A percentile compares a stretch with the other conserved stretches of the same genome.
Conservation (phyloP, 139 green algal species). For the Gonium pectorale region DNA sequence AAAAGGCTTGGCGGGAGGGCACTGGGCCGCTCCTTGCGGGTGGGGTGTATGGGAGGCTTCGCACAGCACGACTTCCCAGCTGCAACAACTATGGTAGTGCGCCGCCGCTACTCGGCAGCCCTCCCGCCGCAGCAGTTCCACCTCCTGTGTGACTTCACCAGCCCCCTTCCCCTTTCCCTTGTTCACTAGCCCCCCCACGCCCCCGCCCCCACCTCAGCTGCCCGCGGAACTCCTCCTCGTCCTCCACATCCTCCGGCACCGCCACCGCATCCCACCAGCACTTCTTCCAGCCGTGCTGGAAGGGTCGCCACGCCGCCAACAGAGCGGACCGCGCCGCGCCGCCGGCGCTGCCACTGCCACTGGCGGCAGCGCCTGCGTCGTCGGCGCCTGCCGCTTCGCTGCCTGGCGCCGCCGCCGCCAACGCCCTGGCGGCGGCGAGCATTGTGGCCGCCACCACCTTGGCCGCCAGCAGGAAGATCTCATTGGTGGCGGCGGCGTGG, state of each 20-base stretch:
- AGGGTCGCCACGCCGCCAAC: conserved; percentile 80
- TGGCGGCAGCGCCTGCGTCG: not conserved
- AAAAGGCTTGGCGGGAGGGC: too few species aligned
- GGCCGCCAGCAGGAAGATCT: conserved; percentile 81
- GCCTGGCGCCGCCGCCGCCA: not conserved
- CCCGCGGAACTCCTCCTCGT: conserved; percentile 62
- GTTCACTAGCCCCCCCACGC: not conserved
- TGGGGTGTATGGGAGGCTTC: too few species aligned
- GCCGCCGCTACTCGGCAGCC: too few species aligned
- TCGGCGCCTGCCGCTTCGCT: not conserved
- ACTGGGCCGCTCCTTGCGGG: too few species aligned
- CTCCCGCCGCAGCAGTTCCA: too few species aligned
- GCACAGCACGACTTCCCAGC: too few species aligned
- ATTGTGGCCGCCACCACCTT: conserved; percentile 45
- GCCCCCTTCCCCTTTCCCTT: not conserved
- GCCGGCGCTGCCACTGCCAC: not conserved
- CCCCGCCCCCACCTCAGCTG: conserved; percentile 57
- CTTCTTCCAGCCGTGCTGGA: conserved; percentile 78
- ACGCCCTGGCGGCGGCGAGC: conserved; percentile 19
- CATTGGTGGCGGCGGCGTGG: conserved; percentile 79
- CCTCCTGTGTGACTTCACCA: not conserved
- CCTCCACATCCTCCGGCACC: conserved; percentile 75
- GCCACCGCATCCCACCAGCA: conserved; percentile 91
- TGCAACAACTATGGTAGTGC: too few species aligned
- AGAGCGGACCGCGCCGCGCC: conserved; percentile 53